Percentiles rank a stretch among this genome's conserved stretches.
These are phyloP conservation scores for Coemansia sp. DNA, from an alignment of 192 early-diverging fungal genomes.

Conservation along the genomic window DNA sequence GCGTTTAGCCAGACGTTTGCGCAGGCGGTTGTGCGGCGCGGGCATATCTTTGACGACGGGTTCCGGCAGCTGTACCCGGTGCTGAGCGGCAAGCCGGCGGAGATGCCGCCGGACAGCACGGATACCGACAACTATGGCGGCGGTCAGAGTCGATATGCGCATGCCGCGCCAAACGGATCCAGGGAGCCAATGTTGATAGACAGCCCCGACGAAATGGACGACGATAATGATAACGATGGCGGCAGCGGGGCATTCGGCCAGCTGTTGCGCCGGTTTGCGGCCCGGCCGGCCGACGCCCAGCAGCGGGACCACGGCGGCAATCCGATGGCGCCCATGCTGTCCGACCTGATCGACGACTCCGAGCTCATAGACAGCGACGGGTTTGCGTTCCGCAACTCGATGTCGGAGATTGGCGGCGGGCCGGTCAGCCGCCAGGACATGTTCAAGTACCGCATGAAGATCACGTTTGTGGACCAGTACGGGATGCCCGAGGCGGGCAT, in stretches of 20 bases:
- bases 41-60: constrained; percentile 87
- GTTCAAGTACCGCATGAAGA: constrained; percentile 76
- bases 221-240: background rate
- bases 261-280: background rate
- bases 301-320: background rate
- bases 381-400: constrained; percentile 10
- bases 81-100: constrained; percentile 18
- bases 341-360: background rate
- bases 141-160: background rate
- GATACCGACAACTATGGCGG: background rate
- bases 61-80: constrained; percentile 67
- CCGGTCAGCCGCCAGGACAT: constrained; percentile 37
- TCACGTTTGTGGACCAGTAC: constrained; percentile 80
- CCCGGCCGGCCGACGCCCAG: background rate
- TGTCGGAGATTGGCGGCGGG: constrained; percentile 11
- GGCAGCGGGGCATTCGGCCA: background rate
- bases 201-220: background rate
- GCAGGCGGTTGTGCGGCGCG: constrained; percentile 63
- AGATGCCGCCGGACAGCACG: background rate
- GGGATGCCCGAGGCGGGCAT: constrained; percentile 87
- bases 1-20: constrained; percentile 1
- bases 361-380: background rate
- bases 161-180: background rate
- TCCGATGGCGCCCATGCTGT: background rate
- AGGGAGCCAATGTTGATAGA: background rate